Evolutionary conservation across 1,139 yeast species (phyloP).

Genomic region (Kluyveromyces marxianus): DNA sequence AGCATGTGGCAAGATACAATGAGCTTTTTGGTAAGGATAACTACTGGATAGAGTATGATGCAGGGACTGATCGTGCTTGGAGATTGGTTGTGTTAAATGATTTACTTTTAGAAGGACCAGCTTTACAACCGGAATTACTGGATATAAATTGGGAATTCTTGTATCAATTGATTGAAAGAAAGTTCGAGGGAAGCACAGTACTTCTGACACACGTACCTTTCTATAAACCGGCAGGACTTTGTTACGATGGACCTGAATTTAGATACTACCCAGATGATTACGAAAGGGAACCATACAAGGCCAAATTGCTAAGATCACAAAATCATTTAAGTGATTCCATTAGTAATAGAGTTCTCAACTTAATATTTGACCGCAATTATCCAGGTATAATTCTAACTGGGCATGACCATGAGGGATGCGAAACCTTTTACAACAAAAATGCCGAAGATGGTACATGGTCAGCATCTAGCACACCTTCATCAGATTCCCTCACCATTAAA

Average conservation of each 20-base stretch:
- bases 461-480: constrained; percentile 39
- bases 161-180: constrained; percentile 42
- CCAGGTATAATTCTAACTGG: constrained; percentile 84
- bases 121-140: constrained; percentile 63
- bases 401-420: constrained; percentile 96
- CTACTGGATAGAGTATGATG: constrained; percentile 64
- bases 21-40: constrained; percentile 76
- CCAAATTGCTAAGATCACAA: constrained; percentile 71
- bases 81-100: constrained; percentile 81
- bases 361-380: constrained; percentile 56
- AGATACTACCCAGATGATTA: constrained; percentile 49
- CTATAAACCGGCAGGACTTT: constrained; percentile 69
- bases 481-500: constrained; percentile 39
- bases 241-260: constrained; percentile 78
- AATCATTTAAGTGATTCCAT: constrained; percentile 70
- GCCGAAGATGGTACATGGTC: constrained; percentile 42
- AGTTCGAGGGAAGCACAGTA: constrained; percentile 71
- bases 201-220: constrained; percentile 87
- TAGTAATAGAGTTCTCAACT: constrained; percentile 57
- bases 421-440: constrained; percentile 49
- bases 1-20: constrained; percentile 75
- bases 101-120: constrained; percentile 84
- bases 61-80: constrained; percentile 61
- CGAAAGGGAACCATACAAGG: constrained; percentile 56
- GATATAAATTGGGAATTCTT: constrained; percentile 68